Evolutionary conservation across 129 eudicot species (phyloP), one percentile per base, ranked within the genome.

Genomic region (Flaveria sonorensis): DNA sequence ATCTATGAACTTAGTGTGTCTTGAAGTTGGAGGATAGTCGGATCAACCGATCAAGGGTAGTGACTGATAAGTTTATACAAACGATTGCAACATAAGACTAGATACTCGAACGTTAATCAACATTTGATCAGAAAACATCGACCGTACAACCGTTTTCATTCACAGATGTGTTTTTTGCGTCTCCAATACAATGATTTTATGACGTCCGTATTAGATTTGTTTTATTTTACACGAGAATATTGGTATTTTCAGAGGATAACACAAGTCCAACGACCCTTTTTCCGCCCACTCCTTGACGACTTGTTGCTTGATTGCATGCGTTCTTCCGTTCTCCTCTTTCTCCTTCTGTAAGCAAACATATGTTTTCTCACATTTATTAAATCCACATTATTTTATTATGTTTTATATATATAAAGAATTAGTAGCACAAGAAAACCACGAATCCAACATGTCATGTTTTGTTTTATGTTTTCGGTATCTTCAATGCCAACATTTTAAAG

Each of bases 251-350:
- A 76, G 23, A 76, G 80, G 21, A 76, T 10, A 52, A 76, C 39
- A 76, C 80, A 76, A 36, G 24, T 19, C 18, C 23, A 52, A 21
- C 80, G 80, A 50, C 65, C 24, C 64, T 63, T 76, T 66, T 57
- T 76, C 73, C 73, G 40, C 21, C 72, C 43, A 75, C 63, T 47
- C 50, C 4, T 50, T 36, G 80, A 32, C 21, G 80, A 48, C 53
- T 76, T 76, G 66, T 23, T 19, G 51, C 73, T 65, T 76, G 80
- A 76, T 51, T 50, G 53, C 80, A 21, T 21, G 66, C 65, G 14
- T 30, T 39, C 73, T 51, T 66, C 73, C 43, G 9, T 66, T 76
- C 52, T 32, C 23, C 43, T 59, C 73, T 46, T 65, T 51, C 80
- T 66, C 65, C 40, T 30, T 76, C 68, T 48, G 21, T 28, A 76